Conservation (phyloP, 345 rosid genomes). For the Hibiscus tridactylites region DNA sequence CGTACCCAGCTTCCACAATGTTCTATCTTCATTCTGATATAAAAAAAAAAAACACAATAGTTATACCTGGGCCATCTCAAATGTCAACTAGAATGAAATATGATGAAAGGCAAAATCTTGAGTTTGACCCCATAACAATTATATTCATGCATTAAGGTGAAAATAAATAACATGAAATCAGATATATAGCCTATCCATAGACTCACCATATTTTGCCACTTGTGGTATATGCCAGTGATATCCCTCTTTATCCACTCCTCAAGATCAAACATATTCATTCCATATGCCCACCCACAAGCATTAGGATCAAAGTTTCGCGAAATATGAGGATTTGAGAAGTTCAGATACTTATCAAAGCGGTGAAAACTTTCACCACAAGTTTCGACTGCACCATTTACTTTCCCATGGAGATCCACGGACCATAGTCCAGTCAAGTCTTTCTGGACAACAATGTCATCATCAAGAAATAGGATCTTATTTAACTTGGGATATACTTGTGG, state of each 20-base stretch:
- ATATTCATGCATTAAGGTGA: not conserved
- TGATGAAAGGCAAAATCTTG: not conserved
- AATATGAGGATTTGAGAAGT: conserved; percentile 89
- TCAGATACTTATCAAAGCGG: conserved; percentile 90
- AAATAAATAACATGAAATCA: not conserved
- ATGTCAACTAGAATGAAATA: not conserved
- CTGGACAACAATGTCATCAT: conserved; percentile 96
- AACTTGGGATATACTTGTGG: conserved; percentile 89
- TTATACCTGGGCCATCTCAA: not conserved
- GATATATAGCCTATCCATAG: not conserved
- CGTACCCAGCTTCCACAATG: conserved; percentile 98
- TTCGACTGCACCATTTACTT: conserved; percentile 97
- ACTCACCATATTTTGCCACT: conserved; percentile 96
- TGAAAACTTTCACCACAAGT: conserved; percentile 99
- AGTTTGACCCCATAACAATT: not conserved
- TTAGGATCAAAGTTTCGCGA: conserved; percentile 82
- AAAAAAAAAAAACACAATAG: not conserved
- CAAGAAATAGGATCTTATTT: conserved; percentile 84
- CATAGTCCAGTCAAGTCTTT: conserved; percentile 84
- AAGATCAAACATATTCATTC: conserved; percentile 93
- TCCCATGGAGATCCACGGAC: conserved; percentile 75
- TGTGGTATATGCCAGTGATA: conserved; percentile 94
- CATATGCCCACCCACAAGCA: conserved; percentile 99
- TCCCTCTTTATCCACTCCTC: conserved; percentile 88
- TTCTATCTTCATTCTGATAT: conserved; percentile 82